Evolutionary conservation across 805 yeast species (phyloP), one percentile per base, ranked within the genome.

Genomic region (Komagataella ulmi): DNA sequence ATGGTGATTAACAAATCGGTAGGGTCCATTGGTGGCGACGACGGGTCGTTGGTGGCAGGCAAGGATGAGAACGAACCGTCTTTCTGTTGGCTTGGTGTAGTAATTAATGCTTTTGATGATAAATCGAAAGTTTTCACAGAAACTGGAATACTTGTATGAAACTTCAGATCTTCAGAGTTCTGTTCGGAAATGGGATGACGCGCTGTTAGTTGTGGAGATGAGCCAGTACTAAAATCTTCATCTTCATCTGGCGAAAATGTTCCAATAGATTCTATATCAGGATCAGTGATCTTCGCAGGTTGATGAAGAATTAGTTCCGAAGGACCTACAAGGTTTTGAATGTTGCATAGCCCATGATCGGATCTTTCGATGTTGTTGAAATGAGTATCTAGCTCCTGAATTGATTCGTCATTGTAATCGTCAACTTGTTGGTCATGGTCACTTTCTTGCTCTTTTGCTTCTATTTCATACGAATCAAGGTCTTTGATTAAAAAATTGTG

Each of bases 91-190:
- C 82, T 74, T 0, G 96, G 95, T 47, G 88, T 58, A 0, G 79
- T 64, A 59, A 71, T 74, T 21, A 91, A 69, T 0, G 88, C 87
- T 45, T 76, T 74, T 1, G 87, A 65, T 0, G 95, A 95, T 36
- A 89, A 70, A 47, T 87, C 95, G 52, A 79, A 74, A 10, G 40
- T 30, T 30, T 30, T 30, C 14, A 30, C 6, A 30, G 40, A 30
- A 10, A 30, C 40, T 30, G 40, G 40, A 10, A 30, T 30, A 30
- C 40, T 30, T 30, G 40, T 30, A 30, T 30, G 40, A 10, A 12
- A 30, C 3, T 30, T 6, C 40, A 30, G 40, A 30, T 30, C 40
- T 8, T 30, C 40, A 14, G 40, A 5, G 14, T 10, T 30, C 40
- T 30, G 40, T 8, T 30, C n/a, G n/a, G 40, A 5, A 5, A 30